phyloP scores from a whole-genome alignment of 768 basidiomycete genomes.

The Dentipellis sp. region DNA sequence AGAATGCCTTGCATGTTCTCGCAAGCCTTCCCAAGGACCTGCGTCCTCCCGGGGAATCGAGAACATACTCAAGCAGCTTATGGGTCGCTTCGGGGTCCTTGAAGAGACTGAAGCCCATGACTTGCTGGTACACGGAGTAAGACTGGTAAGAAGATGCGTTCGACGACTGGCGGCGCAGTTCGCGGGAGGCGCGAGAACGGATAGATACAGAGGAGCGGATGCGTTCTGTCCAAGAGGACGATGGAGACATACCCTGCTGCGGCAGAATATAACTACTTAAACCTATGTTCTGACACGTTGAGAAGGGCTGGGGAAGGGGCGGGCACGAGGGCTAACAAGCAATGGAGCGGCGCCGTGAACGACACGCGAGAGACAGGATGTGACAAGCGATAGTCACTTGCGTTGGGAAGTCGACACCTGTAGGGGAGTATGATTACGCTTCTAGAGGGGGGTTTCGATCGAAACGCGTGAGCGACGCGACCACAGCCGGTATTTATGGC shows the following conservation, averaged over 20 bases:
- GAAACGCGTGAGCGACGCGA: neutral
- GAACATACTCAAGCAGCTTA: constrained; percentile 41
- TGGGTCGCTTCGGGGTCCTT: constrained; percentile 52
- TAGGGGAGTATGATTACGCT: neutral
- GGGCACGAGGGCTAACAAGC: neutral
- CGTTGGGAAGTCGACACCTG: neutral
- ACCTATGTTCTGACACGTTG: constrained; percentile 11
- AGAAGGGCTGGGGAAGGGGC: constrained; percentile 13
- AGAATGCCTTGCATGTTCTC: constrained; percentile 66
- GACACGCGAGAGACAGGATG: neutral
- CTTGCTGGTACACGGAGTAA: constrained; percentile 41
- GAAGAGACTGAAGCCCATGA: constrained; percentile 45
- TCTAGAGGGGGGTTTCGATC: neutral
- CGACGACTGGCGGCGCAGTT: constrained; percentile 1
- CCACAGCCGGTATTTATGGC: neutral
- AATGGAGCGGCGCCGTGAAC: neutral
- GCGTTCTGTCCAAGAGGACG: constrained; percentile 5
- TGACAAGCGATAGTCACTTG: neutral
- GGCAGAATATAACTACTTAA: constrained; percentile 11
- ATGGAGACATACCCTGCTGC: constrained; percentile 8
- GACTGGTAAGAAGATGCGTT: constrained; percentile 23
- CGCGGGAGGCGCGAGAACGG: constrained; percentile 11
- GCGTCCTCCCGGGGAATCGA: constrained; percentile 53
- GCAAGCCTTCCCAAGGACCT: constrained; percentile 63
- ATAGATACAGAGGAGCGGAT: constrained; percentile 12